Conservation (phyloP, 345 rosid species). For the Brassica cretica region DNA sequence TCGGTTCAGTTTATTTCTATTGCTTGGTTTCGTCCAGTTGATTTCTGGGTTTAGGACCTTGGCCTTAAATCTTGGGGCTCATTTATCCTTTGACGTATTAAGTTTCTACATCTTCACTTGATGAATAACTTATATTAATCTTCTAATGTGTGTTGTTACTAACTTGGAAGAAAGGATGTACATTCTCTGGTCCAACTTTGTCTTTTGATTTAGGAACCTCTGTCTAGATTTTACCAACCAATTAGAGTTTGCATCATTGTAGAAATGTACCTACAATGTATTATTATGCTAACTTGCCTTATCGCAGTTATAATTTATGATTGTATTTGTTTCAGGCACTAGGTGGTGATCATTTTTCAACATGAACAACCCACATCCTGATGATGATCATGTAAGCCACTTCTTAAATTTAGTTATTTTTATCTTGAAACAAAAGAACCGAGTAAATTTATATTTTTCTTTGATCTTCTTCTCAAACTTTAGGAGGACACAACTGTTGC, state of each 20-base stretch:
- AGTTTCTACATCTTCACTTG: no score
- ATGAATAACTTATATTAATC: not conserved
- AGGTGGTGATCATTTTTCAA: conserved; percentile 30
- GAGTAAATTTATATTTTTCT: not conserved
- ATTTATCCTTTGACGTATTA: not conserved
- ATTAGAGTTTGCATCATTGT: conserved; percentile 8
- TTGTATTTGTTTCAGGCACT: conserved; percentile 23
- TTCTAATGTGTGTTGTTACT: not conserved
- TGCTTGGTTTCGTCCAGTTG: conserved; percentile 7
- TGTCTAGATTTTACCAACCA: not conserved
- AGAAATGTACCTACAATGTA: not conserved
- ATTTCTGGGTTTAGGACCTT: not conserved
- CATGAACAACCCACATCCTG: conserved; percentile 60
- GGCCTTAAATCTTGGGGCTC: not conserved
- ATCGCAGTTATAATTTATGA: not conserved
- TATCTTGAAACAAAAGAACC: not conserved
- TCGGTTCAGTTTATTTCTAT: not conserved
- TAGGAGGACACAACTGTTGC: conserved; percentile 76
- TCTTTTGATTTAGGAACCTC: not conserved
- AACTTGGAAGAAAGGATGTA: conserved; percentile 3
- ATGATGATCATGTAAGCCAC: conserved; percentile 57
- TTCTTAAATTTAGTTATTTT: not conserved
- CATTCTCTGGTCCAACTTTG: not conserved
- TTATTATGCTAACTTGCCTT: not conserved
- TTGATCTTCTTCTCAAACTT: conserved; percentile 26